phyloP scores from a whole-genome alignment of 768 basidiomycete genomes.

The Stropharia rugosoannulata region DNA sequence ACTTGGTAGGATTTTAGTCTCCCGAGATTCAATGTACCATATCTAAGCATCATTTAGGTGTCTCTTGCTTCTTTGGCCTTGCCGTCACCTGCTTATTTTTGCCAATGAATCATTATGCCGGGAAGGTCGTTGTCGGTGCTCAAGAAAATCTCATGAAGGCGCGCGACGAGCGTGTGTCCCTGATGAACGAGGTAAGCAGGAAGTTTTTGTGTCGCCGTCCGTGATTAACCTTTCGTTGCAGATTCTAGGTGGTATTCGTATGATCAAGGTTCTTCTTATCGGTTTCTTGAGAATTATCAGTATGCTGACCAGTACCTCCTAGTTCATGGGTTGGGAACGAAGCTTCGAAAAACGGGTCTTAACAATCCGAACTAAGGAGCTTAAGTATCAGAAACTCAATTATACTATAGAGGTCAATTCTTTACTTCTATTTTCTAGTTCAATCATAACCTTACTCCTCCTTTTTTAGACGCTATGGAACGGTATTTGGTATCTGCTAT shows the following conservation, averaged over 20 bases:
- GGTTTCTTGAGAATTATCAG: neutral
- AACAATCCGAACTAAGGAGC: slow-evolving; percentile 74
- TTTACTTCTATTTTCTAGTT: slow-evolving; percentile 1
- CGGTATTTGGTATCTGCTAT: slow-evolving; percentile 38
- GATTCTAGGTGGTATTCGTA: slow-evolving; percentile 85
- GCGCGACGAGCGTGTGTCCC: slow-evolving; percentile 80
- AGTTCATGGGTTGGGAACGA: slow-evolving; percentile 95
- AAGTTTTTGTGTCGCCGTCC: slow-evolving; percentile 46
- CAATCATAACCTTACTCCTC: neutral
- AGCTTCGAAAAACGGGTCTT: slow-evolving; percentile 79
- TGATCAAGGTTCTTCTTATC: slow-evolving; percentile 62
- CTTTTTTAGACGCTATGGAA: slow-evolving; percentile 40
- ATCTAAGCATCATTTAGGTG: slow-evolving; percentile 3
- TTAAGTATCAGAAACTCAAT: slow-evolving; percentile 82
- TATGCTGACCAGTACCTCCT: neutral
- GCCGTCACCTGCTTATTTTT: slow-evolving; percentile 18
- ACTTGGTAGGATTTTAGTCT: slow-evolving; percentile 7
- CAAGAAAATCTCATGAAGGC: slow-evolving; percentile 60
- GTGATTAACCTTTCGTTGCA: slow-evolving; percentile 23
- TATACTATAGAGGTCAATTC: slow-evolving; percentile 74
- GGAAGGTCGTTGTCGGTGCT: slow-evolving; percentile 16
- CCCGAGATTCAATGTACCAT: neutral
- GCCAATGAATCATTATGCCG: slow-evolving; percentile 21
- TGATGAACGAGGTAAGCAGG: slow-evolving; percentile 77
- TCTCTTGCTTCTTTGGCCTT: slow-evolving; percentile 20